A percentile compares a stretch with the other conserved stretches of the same genome.
These are phyloP conservation scores for Suillus tomentosus DNA, from an alignment of 768 basidiomycete genomes.

Conservation along the genomic window DNA sequence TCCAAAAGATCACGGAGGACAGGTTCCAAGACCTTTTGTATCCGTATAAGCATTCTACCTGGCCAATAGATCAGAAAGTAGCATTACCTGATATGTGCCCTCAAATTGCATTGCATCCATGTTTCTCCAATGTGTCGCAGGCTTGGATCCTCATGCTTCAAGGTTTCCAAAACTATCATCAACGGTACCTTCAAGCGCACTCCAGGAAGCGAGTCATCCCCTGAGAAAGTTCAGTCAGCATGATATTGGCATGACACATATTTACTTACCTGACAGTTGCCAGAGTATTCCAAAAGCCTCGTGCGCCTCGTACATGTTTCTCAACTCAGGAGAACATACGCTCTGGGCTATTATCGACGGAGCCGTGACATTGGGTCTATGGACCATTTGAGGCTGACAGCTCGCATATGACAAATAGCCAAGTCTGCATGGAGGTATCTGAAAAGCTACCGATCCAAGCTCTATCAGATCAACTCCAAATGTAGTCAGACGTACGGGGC, in stretches of 20 bases:
- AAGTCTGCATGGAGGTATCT: constrained; percentile 68
- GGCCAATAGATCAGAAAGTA: background rate
- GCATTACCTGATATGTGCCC: constrained; percentile 84
- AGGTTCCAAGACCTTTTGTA: constrained; percentile 82
- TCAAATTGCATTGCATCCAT: constrained; percentile 94
- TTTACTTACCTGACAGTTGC: constrained; percentile 74
- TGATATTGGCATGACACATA: background rate
- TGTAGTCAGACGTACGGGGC: constrained; percentile 14
- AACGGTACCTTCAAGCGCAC: constrained; percentile 83
- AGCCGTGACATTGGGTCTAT: constrained; percentile 57
- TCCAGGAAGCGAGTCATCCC: constrained; percentile 81
- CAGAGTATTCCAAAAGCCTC: constrained; percentile 93
- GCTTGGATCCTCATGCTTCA: constrained; percentile 74
- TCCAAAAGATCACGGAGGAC: constrained; percentile 78
- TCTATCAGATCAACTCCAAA: constrained; percentile 6
- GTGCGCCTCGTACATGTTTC: constrained; percentile 56
- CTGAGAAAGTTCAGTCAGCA: constrained; percentile 41
- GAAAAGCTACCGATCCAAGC: constrained; percentile 53
- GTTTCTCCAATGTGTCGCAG: constrained; percentile 84
- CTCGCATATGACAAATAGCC: constrained; percentile 76
- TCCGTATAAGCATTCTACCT: constrained; percentile 4
- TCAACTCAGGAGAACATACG: constrained; percentile 57
- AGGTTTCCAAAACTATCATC: constrained; percentile 82
- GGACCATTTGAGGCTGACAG: constrained; percentile 82
- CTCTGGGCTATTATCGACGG: constrained; percentile 71